Percentiles rank a stretch among this genome's conserved stretches.
Evolutionary conservation across 208 protist species (phyloP).

Genomic region (Leishmania turanica): DNA sequence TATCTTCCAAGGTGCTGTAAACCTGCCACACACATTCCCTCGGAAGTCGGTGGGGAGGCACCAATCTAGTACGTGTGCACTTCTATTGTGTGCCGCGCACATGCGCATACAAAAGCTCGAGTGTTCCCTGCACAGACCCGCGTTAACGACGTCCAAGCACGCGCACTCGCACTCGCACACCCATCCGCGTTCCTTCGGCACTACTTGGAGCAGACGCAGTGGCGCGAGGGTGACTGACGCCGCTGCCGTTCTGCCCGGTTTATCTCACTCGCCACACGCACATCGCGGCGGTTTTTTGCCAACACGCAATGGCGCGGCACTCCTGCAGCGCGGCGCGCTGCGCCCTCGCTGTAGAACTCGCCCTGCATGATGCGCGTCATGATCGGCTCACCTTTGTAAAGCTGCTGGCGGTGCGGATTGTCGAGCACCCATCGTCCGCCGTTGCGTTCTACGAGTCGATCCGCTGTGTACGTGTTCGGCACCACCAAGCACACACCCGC

Average conservation of each 20-base stretch:
- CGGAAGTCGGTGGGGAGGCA: not conserved
- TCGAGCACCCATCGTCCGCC: slow-evolving; percentile 61
- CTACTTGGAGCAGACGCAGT: slow-evolving; percentile 17
- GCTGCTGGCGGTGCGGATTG: slow-evolving; percentile 72
- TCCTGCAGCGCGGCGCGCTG: slow-evolving; percentile 10
- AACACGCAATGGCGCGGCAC: slow-evolving; percentile 24
- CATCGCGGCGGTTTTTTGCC: slow-evolving; percentile 49
- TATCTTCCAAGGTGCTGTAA: not conserved
- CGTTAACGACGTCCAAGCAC: not conserved
- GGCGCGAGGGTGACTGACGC: not conserved
- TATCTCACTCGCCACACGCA: slow-evolving; percentile 52
- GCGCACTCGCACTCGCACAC: not conserved
- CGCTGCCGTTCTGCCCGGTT: slow-evolving; percentile 35
- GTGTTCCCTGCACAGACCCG: not conserved
- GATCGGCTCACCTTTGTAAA: slow-evolving; percentile 65
- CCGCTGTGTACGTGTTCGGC: slow-evolving; percentile 52
- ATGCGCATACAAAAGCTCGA: not conserved
- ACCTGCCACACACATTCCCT: not conserved
- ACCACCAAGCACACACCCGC: slow-evolving; percentile 28
- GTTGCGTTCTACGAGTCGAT: slow-evolving; percentile 35
- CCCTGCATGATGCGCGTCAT: slow-evolving; percentile 81
- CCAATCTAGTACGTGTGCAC: not conserved
- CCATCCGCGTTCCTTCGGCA: not conserved
- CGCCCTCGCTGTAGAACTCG: slow-evolving; percentile 57
- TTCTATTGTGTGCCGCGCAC: not conserved